phyloP scores from a whole-genome alignment of 768 basidiomycete species.

The Symmetrospora coprosmae region DNA sequence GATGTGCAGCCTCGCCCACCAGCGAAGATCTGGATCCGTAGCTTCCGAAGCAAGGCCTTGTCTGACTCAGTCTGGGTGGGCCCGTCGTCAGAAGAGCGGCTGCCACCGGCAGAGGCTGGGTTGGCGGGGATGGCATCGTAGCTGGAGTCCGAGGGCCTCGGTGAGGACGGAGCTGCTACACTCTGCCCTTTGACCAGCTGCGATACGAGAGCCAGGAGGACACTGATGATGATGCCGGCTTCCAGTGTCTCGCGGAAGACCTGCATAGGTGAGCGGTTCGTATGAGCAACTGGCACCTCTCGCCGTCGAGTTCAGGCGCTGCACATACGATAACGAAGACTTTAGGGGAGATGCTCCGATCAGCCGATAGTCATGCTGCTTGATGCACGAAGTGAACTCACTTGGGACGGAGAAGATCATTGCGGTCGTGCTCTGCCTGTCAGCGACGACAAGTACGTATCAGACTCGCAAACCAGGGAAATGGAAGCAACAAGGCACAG shows the following conservation, averaged over 20 bases:
- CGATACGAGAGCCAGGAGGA: conserved; percentile 79
- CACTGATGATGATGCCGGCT: conserved; percentile 79
- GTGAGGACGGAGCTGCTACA: neutral
- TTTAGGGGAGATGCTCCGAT: conserved; percentile 36
- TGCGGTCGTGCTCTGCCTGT: neutral
- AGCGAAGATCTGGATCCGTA: conserved; percentile 41
- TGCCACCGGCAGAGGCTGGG: neutral
- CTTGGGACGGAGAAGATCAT: conserved; percentile 6
- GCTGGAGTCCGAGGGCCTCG: neutral
- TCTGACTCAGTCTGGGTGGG: neutral
- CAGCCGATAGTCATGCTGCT: neutral
- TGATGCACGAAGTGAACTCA: neutral
- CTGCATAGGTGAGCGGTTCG: neutral
- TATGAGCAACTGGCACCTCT: neutral
- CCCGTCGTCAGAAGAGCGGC: neutral
- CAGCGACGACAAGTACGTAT: neutral
- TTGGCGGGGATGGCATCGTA: neutral
- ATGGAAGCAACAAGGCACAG: no score
- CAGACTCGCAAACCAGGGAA: neutral
- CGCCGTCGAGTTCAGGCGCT: neutral
- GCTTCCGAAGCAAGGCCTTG: conserved; percentile 46
- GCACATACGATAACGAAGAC: conserved; percentile 69
- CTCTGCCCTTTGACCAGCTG: conserved; percentile 48
- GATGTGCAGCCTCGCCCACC: neutral
- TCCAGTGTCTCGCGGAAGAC: conserved; percentile 86